Base-by-base conservation (phyloP, 768 basidiomycete genomes). In the Rhodotorula graminis region DNA sequence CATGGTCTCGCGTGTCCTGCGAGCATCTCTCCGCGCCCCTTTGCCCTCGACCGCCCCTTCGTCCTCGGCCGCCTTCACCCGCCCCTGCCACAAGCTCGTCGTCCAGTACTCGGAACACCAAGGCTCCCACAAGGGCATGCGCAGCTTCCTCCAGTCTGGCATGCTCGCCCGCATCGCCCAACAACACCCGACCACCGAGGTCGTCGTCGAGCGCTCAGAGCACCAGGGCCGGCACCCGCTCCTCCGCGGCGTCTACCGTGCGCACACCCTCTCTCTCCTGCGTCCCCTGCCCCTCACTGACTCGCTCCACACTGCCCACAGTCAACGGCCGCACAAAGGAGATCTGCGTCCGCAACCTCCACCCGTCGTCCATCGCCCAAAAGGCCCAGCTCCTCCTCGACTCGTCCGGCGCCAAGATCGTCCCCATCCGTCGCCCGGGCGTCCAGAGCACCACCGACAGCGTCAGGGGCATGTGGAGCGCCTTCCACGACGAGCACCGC, bases 291-390 rank as follows among this genome's bases (percentile, higher is more conserved):
- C 44, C 18, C 16, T 33, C 59, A 27, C 29, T 3, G 27, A 14
- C 14, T 23, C 29, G 33, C n/a, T 21, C 46, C 15, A 2, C 37
- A 5, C 33, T 15, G n/a, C 44, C 3, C 27, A 25, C 80, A 95
- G 93, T 87, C 77, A 94, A 93, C 81, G 86, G 87, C 80, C 86
- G 90, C 66, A 90, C 92, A 82, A 95, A 95, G 83, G 92, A 92
- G 80, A 85, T 95, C 61, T 86, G 89, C 62, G 84, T 94, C 58
- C 89, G 90, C 71, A 85, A 85, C 49, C 86, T 92, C 72, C 87
- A 91, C 78, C 87, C 88, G 70, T 87, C 85, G 60, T 87, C 86
- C 33, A 87, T 95, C 78, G 84, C 87, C 75, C 84, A 87, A 80
- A 95, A 94, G 82, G 86, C 92, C 67, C 84, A 90, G 74, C 86